These are phyloP conservation scores for Striga asiatica DNA, from an alignment of 257 asterid genomes.

Conservation along the genomic window DNA sequence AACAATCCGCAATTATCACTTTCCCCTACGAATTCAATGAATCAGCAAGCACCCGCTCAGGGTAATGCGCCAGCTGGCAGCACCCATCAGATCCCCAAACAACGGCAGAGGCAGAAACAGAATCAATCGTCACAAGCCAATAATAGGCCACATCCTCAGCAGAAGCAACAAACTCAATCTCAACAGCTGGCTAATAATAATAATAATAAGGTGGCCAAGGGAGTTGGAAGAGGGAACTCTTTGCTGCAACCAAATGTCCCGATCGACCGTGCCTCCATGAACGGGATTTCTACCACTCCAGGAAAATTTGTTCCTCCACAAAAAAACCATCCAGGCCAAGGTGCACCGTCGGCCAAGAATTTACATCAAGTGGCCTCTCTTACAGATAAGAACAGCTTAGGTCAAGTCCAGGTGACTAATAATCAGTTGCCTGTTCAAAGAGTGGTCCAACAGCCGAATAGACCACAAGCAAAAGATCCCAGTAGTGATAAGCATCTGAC, in stretches of 20 bases:
- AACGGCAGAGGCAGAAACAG: slow-evolving; percentile 31
- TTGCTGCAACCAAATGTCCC: slow-evolving; percentile 47
- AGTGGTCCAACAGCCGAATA: slow-evolving; percentile 27
- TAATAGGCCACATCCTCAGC: slow-evolving; percentile 45
- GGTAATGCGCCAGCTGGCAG: slow-evolving; percentile 48
- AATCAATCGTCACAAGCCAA: slow-evolving; percentile 31
- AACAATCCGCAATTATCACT: slow-evolving; percentile 44
- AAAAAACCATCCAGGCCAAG: slow-evolving; percentile 47
- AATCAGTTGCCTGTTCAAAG: slow-evolving; percentile 42
- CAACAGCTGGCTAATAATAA: slow-evolving; percentile 60
- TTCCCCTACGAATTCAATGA: slow-evolving; percentile 43
- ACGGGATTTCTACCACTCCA: slow-evolving; percentile 49
- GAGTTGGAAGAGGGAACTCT: slow-evolving; percentile 58
- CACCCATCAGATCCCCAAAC: slow-evolving; percentile 21
- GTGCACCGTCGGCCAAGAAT: slow-evolving; percentile 37
- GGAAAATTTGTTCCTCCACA: slow-evolving; percentile 35
- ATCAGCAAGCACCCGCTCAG: slow-evolving; percentile 47
- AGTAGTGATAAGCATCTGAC: slow-evolving; percentile 35
- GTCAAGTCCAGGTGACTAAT: slow-evolving; percentile 38
- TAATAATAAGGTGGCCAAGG: slow-evolving; percentile 56
- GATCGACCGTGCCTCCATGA: slow-evolving; percentile 36
- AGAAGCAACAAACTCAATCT: slow-evolving; percentile 56
- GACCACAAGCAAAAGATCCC: slow-evolving; percentile 37
- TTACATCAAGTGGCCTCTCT: slow-evolving; percentile 37
- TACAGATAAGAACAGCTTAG: slow-evolving; percentile 40